A percentile compares a stretch with the other conserved stretches of the same genome.
These are phyloP conservation scores for Epichloe gansuensis DNA, from an alignment of 2,329 filamentous ascomycete species.

Conservation along the genomic window DNA sequence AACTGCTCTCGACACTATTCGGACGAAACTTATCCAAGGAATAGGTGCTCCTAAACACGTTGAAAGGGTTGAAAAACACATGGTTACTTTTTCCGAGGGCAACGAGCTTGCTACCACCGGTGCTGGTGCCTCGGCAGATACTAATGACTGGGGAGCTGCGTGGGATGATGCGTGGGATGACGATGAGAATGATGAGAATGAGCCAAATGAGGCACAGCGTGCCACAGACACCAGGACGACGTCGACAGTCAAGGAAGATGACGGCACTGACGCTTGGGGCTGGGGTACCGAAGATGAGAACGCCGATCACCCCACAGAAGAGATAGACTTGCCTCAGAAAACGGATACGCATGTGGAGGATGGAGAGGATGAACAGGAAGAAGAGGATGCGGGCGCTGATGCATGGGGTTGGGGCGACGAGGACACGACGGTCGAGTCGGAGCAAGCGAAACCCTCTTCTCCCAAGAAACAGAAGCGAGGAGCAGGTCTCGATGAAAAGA, in stretches of 20 bases:
- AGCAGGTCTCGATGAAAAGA: conserved; percentile 23
- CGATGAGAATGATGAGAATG: conserved; percentile 36
- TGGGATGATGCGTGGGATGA: conserved; percentile 77
- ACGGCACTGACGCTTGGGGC: conserved; percentile 60
- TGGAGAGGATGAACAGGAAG: conserved; percentile 12
- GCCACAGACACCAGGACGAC: conserved; percentile 8
- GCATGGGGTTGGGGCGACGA: conserved; percentile 83
- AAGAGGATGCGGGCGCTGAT: conserved; percentile 42
- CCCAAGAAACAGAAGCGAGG: conserved; percentile 9
- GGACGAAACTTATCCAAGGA: conserved; percentile 53
- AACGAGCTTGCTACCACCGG: conserved; percentile 47
- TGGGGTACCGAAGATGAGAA: conserved; percentile 55
- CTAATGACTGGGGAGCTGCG: conserved; percentile 58
- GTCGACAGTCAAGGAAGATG: conserved; percentile 20
- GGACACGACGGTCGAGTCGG: conserved; percentile 26
- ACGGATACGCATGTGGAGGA: conserved; percentile 1
- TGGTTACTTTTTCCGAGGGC: conserved; percentile 55
- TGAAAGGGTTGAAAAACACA: conserved; percentile 74
- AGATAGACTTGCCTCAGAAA: conserved; percentile 2
- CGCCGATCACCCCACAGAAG: conserved; percentile 12
- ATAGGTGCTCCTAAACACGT: conserved; percentile 57
- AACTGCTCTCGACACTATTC: conserved; percentile 60
- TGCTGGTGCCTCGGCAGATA: conserved; percentile 28
- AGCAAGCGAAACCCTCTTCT: conserved; percentile 7
- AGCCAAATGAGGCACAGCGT: conserved; percentile 11